phyloP scores from a whole-genome alignment of 805 yeast species.

The Cyberlindnera xylosilytica region DNA sequence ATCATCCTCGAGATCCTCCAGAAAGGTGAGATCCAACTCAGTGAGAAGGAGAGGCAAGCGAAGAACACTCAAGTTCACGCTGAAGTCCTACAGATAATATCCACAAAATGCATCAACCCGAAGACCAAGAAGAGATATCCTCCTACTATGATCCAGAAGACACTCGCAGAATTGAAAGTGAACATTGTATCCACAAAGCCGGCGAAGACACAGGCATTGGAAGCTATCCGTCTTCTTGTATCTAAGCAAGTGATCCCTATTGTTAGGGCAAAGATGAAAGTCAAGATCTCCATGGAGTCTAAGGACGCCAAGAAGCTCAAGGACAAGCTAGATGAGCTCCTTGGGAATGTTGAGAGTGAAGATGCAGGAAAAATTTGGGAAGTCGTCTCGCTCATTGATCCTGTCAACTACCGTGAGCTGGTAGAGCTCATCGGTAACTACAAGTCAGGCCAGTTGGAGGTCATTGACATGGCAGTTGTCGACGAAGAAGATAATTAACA shows the following conservation, averaged over 20 bases:
- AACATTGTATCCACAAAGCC: constrained; percentile 70
- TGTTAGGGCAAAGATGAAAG: constrained; percentile 90
- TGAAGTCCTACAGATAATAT: constrained; percentile 77
- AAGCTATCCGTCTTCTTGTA: constrained; percentile 77
- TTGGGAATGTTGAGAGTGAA: constrained; percentile 42
- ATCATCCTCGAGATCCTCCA: constrained; percentile 78
- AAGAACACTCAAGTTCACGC: constrained; percentile 71
- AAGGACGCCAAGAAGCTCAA: constrained; percentile 47
- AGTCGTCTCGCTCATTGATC: constrained; percentile 74
- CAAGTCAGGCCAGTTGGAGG: constrained; percentile 70
- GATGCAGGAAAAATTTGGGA: constrained; percentile 47
- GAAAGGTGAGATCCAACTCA: constrained; percentile 92
- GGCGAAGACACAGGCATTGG: constrained; percentile 87
- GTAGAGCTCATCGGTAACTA: constrained; percentile 52
- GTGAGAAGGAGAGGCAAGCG: constrained; percentile 87
- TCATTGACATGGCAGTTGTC: constrained; percentile 85
- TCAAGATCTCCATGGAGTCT: constrained; percentile 56
- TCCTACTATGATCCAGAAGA: constrained; percentile 89
- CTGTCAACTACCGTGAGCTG: constrained; percentile 72
- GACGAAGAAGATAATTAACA: constrained; percentile 45
- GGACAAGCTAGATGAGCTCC: constrained; percentile 40
- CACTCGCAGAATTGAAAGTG: constrained; percentile 71
- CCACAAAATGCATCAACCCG: constrained; percentile 91
- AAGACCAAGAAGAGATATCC: constrained; percentile 87
- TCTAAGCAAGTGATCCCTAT: constrained; percentile 85